Base-by-base conservation (phyloP, 306 rosid genomes). In the Malus orientalis region DNA sequence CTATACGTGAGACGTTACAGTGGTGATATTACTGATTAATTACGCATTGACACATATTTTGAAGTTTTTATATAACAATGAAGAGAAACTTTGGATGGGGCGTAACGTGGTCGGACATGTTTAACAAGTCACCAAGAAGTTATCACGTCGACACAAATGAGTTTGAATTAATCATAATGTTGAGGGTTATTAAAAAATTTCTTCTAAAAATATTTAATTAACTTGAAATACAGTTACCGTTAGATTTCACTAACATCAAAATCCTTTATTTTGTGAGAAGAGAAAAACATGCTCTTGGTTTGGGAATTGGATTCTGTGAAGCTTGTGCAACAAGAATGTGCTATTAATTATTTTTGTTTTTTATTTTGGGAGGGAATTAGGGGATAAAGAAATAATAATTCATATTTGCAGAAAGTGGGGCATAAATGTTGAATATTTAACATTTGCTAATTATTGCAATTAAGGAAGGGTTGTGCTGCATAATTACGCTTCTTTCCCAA, bases 401-500 rank as follows among this genome's bases (percentile, higher is more conserved):
- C 42, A 7, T 38, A 38, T 38, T 38, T 36, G 55, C 5, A 49
- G 55, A 55, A 45, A 70, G 54, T 42, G 63, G 76, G 81, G 71
- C 13, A 23, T 20, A 2, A 4, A n/a, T 11, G 9, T 75, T 74
- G 27, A 4, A 73, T 36, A 18, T 64, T 15, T 44, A 63, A 4
- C 33, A 18, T 57, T 49, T 70, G 6, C 12, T 53, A 36, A 15
- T 72, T 3, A 42, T 65, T 65, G 49, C 22, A 29, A 30, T 30
- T 30, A 36, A 68, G 49, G 74, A 38, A 57, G 57, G 75, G 47
- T 11, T 74, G 15, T 36, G 59, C 70, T 1, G 27, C 13, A 19
- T 80, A 33, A 38, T 67, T 67, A 19, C 22, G 78, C 13, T 30
- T 79, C 54, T 58, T 80, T 72, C 63, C 65, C 38, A 74, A 74